A percentile compares a stretch with the other conserved stretches of the same genome.
Evolutionary conservation across 2,329 filamentous ascomycete species (phyloP).

Genomic region (Sarocladium kiliense): DNA sequence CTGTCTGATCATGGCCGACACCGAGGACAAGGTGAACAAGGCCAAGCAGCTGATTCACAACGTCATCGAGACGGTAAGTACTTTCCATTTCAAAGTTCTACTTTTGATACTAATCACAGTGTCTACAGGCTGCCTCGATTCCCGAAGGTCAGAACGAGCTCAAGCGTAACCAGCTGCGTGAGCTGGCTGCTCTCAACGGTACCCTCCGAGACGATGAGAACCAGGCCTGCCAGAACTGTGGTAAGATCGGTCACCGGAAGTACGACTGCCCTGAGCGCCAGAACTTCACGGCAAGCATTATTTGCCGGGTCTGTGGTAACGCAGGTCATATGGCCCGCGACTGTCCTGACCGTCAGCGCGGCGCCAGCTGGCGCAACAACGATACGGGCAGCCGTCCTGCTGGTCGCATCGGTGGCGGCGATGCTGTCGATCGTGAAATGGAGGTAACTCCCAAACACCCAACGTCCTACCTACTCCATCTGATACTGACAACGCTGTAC

Average conservation of each 20-base stretch:
- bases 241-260: conserved; percentile 97
- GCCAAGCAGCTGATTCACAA: conserved; percentile 98
- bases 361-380: conserved; percentile 87
- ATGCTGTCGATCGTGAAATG: conserved; percentile 89
- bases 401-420: conserved; percentile 67
- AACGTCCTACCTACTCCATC: too few species aligned
- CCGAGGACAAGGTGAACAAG: conserved; percentile 99
- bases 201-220: conserved; percentile 98
- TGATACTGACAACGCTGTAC: conserved; percentile 36
- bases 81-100: neutral
- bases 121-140: conserved; percentile 81
- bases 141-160: conserved; percentile 98
- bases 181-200: conserved; percentile 96
- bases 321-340: conserved; percentile 97
- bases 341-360: conserved; percentile 90
- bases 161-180: conserved; percentile 96
- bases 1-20: conserved; percentile 99
- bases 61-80: conserved; percentile 91
- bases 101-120: conserved; percentile 17
- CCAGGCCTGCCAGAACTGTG: conserved; percentile 98
- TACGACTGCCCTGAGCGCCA: conserved; percentile 97
- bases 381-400: conserved; percentile 49
- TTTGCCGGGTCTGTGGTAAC: conserved; percentile 96
- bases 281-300: conserved; percentile 99
- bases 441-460: conserved; percentile 76